Base-by-base conservation (phyloP, 345 rosid genomes). In the Arabis hirsuta region DNA sequence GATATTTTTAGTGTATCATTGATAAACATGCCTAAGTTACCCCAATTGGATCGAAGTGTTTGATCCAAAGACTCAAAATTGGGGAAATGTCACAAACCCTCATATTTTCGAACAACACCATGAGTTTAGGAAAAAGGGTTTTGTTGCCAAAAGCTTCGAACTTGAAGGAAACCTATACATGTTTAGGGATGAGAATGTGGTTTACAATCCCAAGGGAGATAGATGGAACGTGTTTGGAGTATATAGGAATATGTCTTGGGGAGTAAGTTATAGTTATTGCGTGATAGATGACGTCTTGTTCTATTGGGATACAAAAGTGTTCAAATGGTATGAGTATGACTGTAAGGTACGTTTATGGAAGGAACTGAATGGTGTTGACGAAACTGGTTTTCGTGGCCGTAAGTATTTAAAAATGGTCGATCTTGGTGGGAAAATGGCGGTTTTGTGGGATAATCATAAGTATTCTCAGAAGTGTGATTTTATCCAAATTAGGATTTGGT, bases 371-470 rank as follows among this genome's bases (percentile, higher is more conserved):
- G 52, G 62, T 12, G 3, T 67, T 55, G 72, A 54, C 42, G 72
- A 39, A 8, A 32, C 20, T 29, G 53, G 19, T 16, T 42, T 54
- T 9, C 5, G 10, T 0, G 10, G 1, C 19, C 10, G 7, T 36
- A 8, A 7, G 9, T 7, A 36, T 36, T 36, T 1, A 29, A 54
- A 67, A 42, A 67, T 55, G 32, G 72, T 54, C 20, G 72, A 55
- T 55, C 42, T 67, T 67, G 62, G 53, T 67, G 72, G 43, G 0
- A 67, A 55, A 27, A 67, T 67, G 12, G 62, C 4, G 9, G 19
- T 41, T 12, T 66, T 66, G 27, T 66, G 71, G 71, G 60, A 63
- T 12, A 11, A 2, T n/a, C 13, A 2, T 16, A 11, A 36, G 39
- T 36, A 36, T 8, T 1, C 6, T 31, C 2, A 0, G 20, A 7